Evolutionary conservation across 352 stramenopile species (phyloP).

Genomic region (Globisporangium heterothallicum): DNA sequence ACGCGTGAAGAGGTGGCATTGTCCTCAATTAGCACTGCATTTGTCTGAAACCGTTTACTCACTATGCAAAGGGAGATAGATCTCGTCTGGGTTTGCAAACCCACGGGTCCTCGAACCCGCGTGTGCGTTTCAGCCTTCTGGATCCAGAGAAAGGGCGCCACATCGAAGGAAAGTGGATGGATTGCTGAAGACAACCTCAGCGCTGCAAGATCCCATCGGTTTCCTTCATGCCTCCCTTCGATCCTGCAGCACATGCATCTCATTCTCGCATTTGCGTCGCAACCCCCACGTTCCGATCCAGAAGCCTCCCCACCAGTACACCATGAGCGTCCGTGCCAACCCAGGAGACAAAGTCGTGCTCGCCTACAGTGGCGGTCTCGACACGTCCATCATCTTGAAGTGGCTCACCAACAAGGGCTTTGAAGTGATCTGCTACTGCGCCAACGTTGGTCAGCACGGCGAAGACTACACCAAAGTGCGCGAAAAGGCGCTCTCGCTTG

Average conservation of each 20-base stretch:
- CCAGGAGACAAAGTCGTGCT: conserved; percentile 91
- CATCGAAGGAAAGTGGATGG: not conserved
- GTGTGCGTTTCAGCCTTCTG: not conserved
- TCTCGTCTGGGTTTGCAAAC: not conserved
- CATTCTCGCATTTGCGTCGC: conserved; percentile 30
- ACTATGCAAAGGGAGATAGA: not conserved
- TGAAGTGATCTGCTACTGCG: conserved; percentile 98
- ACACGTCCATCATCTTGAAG: conserved; percentile 99
- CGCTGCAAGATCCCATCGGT: not conserved
- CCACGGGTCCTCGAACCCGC: too few relatives aligned
- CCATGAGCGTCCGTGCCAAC: conserved; percentile 69
- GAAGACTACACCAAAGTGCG: conserved; percentile 94
- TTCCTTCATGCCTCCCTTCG: too few relatives aligned
- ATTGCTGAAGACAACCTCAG: not conserved
- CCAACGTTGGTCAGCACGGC: conserved; percentile 97
- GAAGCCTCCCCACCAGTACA: conserved; percentile 8
- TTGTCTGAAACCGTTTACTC: not conserved
- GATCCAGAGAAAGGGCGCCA: not conserved
- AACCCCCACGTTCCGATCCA: conserved; percentile 18
- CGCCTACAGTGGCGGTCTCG: conserved; percentile 96
- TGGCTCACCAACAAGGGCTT: conserved; percentile 98
- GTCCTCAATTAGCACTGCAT: too few relatives aligned
- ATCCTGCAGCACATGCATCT: not conserved
- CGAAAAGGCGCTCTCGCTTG: conserved; percentile 81
- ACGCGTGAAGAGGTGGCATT: too few relatives aligned